Percentiles rank a stretch among this genome's conserved stretches.
phyloP scores from a whole-genome alignment of 768 basidiomycete species.

The Russula lepida region DNA sequence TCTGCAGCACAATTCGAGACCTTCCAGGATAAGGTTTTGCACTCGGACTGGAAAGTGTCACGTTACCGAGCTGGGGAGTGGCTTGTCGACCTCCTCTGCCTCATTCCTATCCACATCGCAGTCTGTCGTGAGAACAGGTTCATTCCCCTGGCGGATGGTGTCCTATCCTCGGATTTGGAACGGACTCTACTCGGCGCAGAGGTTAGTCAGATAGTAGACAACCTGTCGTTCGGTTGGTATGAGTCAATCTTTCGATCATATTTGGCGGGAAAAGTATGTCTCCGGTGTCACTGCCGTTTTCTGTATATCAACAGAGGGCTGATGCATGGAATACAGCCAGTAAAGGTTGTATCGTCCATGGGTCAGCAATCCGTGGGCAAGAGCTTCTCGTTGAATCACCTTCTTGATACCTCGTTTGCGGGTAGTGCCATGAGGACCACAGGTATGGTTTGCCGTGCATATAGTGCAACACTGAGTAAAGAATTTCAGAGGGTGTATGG shows the following conservation, averaged over 20 bases:
- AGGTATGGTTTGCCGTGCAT: constrained; percentile 22
- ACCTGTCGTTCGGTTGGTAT: constrained; percentile 54
- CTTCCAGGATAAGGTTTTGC: constrained; percentile 20
- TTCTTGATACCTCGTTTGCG: constrained; percentile 56
- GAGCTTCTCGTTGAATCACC: constrained; percentile 49
- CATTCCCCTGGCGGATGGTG: constrained; percentile 51
- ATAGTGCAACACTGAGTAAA: neutral
- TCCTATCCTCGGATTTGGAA: constrained; percentile 42
- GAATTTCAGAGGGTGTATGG: constrained; percentile 48
- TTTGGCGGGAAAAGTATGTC: constrained; percentile 43
- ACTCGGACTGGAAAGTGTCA: constrained; percentile 27
- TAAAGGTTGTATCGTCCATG: constrained; percentile 61
- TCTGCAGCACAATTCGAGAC: constrained; percentile 26
- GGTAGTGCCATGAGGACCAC: constrained; percentile 60
- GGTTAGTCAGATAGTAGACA: constrained; percentile 47
- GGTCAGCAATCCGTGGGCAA: constrained; percentile 63
- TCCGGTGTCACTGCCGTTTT: neutral
- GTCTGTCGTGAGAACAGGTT: constrained; percentile 53
- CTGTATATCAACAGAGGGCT: neutral
- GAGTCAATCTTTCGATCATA: constrained; percentile 58
- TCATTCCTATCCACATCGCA: constrained; percentile 60
- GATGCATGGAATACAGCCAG: constrained; percentile 33
- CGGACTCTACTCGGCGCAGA: constrained; percentile 49
- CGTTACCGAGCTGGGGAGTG: constrained; percentile 47
- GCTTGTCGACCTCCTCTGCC: constrained; percentile 53